Evolutionary conservation across 495 filamentous ascomycete species (phyloP), one percentile per base, ranked within the genome.

Genomic region (Xylaria flabelliformis): DNA sequence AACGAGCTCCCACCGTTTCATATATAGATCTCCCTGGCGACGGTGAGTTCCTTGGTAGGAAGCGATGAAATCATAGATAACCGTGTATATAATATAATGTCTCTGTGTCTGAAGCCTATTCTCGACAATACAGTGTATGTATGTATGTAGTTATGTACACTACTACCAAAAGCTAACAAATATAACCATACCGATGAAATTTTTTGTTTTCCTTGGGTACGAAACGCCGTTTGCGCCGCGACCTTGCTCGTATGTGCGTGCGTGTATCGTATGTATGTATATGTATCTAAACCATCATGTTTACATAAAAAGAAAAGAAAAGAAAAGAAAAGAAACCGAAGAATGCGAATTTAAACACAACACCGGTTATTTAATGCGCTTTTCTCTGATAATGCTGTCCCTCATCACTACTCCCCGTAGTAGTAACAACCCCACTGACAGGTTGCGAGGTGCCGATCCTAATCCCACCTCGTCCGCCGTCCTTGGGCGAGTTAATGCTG

Each of bases 361-460:
- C 21, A 13, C 50, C 24, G 3, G 19, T 15, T n/a, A n/a, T n/a
- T 61, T 12, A 61, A 9, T 10, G 32, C 58, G 1, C 36, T 12
- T 44, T 64, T 15, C 12, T 29, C 39, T 4, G 15, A 15, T 66
- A 51, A 29, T 26, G 39, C 7, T 44, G 24, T 15, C 70, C 76
- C 26, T 80, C 76, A n/a, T 77, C 78, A 32, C 73, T 77, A 24
- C 74, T 76, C 42, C 71, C 74, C 17, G 74, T 72, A 15, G 72
- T 78, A 8, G 72, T 78, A 8, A 74, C 63, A 1, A 74, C 56
- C 24, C 69, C 55, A 17, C 42, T n/a, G 0, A 50, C 64, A 1
- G 78, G 76, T 26, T 70, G 78, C 15, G 78, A 68, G 17, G 77
- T 72, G 41, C 81, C 81, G 65, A 83, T 73, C 62, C 73, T 79